Evolutionary conservation across 768 basidiomycete species (phyloP), one percentile per base, ranked within the genome.

Genomic region (Hemileccinum impolitum): DNA sequence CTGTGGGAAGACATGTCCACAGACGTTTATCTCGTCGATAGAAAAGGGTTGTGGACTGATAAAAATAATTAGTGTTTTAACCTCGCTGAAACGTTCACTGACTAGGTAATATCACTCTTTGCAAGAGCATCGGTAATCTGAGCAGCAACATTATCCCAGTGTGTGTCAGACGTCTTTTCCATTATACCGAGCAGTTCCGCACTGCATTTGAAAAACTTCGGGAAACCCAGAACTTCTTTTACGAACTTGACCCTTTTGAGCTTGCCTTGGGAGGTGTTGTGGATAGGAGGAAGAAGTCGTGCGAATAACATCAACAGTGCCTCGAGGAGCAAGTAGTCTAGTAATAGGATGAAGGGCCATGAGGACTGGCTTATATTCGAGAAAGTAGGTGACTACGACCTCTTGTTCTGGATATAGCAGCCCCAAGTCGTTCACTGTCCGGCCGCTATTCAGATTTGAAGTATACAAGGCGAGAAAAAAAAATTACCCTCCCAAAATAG

Each of bases 41-140:
- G 69, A 62, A 53, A 85, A 84, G 11, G 81, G 78, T 49, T 86
- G 84, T 11, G 84, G 83, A 53, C 84, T 86, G 42, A 1, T 18
- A 47, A 51, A 23, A 45, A 25, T 11, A 43, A 4, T 61, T 38
- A 43, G 50, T 37, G 15, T 46, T 34, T 14, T 40, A 38, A 7
- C 14, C n/a, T 39, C 21, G 18, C 17, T 21, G 18, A 46, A 37
- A 38, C 35, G 30, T 54, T 28, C 18, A 67, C 81, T 51, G 47
- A 84, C 82, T 71, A 84, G 14, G 68, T 61, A 3, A 77, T 59
- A 51, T 78, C 74, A 18, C 62, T 68, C 13, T 55, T 61, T 12
- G 81, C 76, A 10, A 86, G 65, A 15, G 64, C 58, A 46, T 79
- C 72, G 1, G 78, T 63, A 15, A 85, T 75, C 53, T 72, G 72